Conservation (phyloP, 2,329 filamentous ascomycete species). For the Capronia americana region DNA sequence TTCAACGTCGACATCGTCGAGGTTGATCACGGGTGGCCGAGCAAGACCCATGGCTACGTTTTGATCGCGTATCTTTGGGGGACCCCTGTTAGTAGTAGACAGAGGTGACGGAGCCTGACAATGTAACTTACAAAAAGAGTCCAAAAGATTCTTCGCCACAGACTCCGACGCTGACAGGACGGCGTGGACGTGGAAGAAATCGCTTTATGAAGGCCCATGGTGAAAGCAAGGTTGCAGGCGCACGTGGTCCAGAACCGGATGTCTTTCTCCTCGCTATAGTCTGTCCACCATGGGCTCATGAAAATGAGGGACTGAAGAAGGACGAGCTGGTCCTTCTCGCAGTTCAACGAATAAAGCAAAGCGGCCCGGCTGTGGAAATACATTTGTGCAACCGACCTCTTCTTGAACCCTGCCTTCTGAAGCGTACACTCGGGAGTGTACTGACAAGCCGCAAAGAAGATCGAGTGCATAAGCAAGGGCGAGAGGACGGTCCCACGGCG, state of each 20-base stretch:
- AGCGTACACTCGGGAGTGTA: not conserved
- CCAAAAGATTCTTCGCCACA: not conserved
- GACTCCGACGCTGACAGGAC: not conserved
- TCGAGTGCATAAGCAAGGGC: not conserved
- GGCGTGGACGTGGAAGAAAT: not conserved
- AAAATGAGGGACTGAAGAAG: slow-evolving; percentile 4
- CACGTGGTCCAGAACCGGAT: slow-evolving; percentile 6
- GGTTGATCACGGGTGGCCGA: not conserved
- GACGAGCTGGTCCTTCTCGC: slow-evolving; percentile 6
- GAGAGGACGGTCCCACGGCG: not conserved
- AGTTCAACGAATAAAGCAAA: slow-evolving; percentile 8
- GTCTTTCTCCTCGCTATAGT: slow-evolving; percentile 9
- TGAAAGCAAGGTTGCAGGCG: slow-evolving; percentile 1
- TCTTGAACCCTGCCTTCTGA: not conserved
- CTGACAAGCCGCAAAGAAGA: not conserved
- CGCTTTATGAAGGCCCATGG: slow-evolving; percentile 9
- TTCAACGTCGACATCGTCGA: not conserved
- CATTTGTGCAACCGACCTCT: not conserved
- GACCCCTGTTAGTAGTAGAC: not conserved
- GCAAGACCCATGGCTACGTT: not conserved
- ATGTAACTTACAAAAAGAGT: not conserved
- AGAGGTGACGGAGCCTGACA: not conserved
- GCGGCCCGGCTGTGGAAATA: slow-evolving; percentile 6
- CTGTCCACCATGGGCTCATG: slow-evolving; percentile 5
- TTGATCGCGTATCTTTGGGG: not conserved